phyloP scores from a whole-genome alignment of 768 basidiomycete genomes.

The Mycena kentingensis region DNA sequence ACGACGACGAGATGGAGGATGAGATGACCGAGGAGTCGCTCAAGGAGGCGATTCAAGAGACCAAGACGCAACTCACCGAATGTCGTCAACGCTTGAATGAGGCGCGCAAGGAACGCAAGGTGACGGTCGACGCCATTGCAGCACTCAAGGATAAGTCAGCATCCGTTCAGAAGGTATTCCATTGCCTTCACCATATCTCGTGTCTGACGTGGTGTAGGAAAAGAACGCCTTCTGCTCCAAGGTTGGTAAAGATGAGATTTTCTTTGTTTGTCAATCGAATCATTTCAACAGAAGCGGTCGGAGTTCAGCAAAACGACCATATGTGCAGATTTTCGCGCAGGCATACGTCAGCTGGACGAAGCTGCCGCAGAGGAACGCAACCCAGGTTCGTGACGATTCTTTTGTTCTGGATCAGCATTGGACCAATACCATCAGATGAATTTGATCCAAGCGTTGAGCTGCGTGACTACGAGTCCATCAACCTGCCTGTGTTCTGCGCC shows the following conservation, averaged over 20 bases:
- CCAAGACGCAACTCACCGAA: conserved; percentile 42
- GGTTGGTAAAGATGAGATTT: conserved; percentile 51
- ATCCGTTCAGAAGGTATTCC: conserved; percentile 46
- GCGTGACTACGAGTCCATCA: conserved; percentile 60
- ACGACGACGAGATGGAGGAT: conserved; percentile 37
- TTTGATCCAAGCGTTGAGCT: conserved; percentile 55
- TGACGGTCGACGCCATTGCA: conserved; percentile 35
- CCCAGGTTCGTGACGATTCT: too few relatives aligned
- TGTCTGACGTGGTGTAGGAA: conserved; percentile 37
- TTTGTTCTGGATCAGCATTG: too few relatives aligned
- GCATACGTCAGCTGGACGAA: conserved; percentile 62
- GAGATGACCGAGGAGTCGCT: conserved; percentile 49
- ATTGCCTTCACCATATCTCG: not conserved
- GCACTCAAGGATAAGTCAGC: conserved; percentile 44
- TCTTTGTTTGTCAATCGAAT: not conserved
- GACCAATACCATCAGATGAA: too few relatives aligned
- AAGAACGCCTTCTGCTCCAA: conserved; percentile 65
- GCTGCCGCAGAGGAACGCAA: conserved; percentile 58
- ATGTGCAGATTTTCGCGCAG: conserved; percentile 61
- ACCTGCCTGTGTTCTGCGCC: conserved; percentile 64
- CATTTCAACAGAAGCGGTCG: conserved; percentile 2
- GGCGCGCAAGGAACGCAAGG: conserved; percentile 39
- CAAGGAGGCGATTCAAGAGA: conserved; percentile 46
- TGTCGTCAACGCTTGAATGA: conserved; percentile 39
- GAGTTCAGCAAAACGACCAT: conserved; percentile 58